Percentiles rank a stretch among this genome's conserved stretches.
Evolutionary conservation across 352 stramenopile genomes (phyloP).

Genomic region (Phytophthora capsici): DNA sequence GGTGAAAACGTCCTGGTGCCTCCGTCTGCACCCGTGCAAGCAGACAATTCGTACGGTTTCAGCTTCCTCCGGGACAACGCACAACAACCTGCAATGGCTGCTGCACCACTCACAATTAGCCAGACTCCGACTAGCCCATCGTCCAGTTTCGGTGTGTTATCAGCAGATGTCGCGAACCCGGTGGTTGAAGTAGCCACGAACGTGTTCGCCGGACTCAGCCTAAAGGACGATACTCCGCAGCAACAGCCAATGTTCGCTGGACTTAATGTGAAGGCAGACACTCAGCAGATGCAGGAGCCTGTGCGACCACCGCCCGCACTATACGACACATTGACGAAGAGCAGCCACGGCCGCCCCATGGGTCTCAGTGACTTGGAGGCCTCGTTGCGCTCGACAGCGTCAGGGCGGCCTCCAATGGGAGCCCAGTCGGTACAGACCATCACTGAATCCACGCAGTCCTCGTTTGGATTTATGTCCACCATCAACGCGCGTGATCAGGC

Average conservation of each 20-base stretch:
- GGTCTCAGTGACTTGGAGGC: constrained; percentile 52
- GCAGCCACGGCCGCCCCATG: constrained; percentile 51
- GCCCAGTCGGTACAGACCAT: constrained; percentile 1
- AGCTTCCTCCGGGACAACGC: constrained; percentile 47
- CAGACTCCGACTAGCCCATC: constrained; percentile 35
- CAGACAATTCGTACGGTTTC: constrained; percentile 50
- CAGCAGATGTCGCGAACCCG: constrained; percentile 18
- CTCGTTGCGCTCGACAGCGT: constrained; percentile 43
- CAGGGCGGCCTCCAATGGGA: constrained; percentile 11
- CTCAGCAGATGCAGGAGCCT: constrained; percentile 4
- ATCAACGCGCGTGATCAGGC: constrained; percentile 18
- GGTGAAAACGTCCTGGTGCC: constrained; percentile 26
- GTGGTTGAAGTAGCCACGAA: constrained; percentile 31
- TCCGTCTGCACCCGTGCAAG: constrained; percentile 24
- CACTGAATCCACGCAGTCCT: constrained; percentile 43
- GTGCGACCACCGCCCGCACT: constrained; percentile 26
- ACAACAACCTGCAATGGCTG: constrained; percentile 13
- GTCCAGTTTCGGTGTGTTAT: constrained; percentile 52
- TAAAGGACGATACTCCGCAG: constrained; percentile 36
- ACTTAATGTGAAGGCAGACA: constrained; percentile 48
- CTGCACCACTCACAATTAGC: constrained; percentile 20
- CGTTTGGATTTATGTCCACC: constrained; percentile 62
- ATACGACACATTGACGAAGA: constrained; percentile 47
- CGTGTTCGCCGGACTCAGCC: constrained; percentile 65
- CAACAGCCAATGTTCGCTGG: constrained; percentile 55